phyloP scores from a whole-genome alignment of 176 grass and related monocot genomes.

The Bonia amplexicaulis region DNA sequence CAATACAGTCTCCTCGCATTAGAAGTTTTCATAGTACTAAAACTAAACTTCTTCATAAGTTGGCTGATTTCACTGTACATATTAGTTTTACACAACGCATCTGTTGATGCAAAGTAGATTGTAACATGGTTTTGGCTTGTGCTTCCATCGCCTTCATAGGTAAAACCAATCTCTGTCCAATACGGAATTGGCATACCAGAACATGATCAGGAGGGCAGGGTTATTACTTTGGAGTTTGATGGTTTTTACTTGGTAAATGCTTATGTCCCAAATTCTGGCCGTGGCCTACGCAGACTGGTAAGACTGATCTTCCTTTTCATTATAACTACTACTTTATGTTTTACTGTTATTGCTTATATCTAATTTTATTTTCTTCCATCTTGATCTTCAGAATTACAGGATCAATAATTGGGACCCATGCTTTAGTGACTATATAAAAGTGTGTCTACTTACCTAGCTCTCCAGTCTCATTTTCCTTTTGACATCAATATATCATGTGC shows the following conservation, averaged over 20 bases:
- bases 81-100: not conserved
- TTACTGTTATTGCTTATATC: conserved; percentile 9
- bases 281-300: conserved; percentile 63
- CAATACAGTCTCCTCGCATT: not conserved
- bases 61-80: not conserved
- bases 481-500: not conserved
- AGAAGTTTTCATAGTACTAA: not conserved
- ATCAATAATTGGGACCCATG: conserved; percentile 62
- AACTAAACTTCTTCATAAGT: not conserved
- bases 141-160: conserved; percentile 40
- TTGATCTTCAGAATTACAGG: conserved; percentile 62
- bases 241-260: conserved; percentile 74
- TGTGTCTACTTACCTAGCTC: conserved; percentile 19
- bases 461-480: conserved; percentile 12
- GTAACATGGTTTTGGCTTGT: conserved; percentile 14
- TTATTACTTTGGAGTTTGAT: conserved; percentile 89
- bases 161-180: conserved; percentile 72
- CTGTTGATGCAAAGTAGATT: not conserved
- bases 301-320: not conserved
- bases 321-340: conserved; percentile 8
- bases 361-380: conserved; percentile 5
- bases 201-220: conserved; percentile 79
- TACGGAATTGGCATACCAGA: conserved; percentile 61
- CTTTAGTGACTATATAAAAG: conserved; percentile 71
- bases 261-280: conserved; percentile 90